Percentiles rank a stretch among this genome's conserved stretches.
Conservation (phyloP, 2,329 filamentous ascomycete genomes). For the Neospermospora avenae region DNA sequence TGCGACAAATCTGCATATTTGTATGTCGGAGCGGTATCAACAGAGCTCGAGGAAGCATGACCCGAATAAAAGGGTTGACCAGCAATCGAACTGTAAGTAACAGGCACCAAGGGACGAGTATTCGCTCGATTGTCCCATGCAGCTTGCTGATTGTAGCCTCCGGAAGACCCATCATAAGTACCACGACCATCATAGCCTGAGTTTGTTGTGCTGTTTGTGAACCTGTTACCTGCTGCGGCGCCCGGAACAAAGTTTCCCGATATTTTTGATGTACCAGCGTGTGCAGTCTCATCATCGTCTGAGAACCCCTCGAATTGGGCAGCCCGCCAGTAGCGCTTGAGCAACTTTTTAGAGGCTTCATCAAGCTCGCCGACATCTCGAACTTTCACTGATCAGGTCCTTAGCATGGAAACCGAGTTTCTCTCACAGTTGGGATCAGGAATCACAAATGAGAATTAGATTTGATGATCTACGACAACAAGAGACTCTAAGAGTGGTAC, state of each 20-base stretch:
- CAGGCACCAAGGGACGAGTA: background rate
- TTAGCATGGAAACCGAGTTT: too few relatives aligned
- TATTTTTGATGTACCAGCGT: background rate
- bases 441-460: too few relatives aligned
- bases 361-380: slow-evolving; percentile 27
- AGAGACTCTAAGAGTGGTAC: too few relatives aligned
- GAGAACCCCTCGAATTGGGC: background rate
- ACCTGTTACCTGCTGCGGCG: slow-evolving; percentile 4
- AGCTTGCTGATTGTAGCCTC: background rate
- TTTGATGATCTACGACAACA: too few relatives aligned
- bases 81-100: background rate
- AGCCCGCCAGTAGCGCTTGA: slow-evolving; percentile 9
- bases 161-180: background rate
- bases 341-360: slow-evolving; percentile 14
- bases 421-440: too few relatives aligned
- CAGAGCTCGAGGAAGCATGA: background rate
- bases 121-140: background rate
- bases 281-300: slow-evolving; percentile 3
- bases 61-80: background rate
- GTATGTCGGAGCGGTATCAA: background rate
- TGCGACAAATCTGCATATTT: background rate
- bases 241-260: background rate
- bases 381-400: slow-evolving; percentile 20
- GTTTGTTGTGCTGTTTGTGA: background rate
- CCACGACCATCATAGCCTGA: background rate